These are phyloP conservation scores for Salvia hispanica DNA, from an alignment of 257 asterid species.

Conservation along the genomic window DNA sequence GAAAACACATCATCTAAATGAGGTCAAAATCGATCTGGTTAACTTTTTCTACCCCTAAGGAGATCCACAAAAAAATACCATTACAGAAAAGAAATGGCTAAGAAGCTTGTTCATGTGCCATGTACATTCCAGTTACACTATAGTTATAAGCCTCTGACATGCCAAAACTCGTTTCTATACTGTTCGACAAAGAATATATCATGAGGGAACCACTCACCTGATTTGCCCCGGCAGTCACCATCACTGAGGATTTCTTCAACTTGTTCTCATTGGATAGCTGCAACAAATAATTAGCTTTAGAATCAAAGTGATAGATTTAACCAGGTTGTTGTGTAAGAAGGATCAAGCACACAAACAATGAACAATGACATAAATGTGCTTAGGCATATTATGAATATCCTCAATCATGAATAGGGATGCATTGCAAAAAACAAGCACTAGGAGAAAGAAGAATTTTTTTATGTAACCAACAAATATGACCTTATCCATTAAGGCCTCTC, in stretches of 20 bases:
- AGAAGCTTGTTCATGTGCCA: constrained; percentile 10
- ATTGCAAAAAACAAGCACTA: constrained; percentile 14
- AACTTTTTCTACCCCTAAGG: not conserved
- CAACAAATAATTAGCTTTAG: constrained; percentile 25
- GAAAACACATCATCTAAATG: too few relatives aligned
- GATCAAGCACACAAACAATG: not conserved
- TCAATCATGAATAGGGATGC: not conserved
- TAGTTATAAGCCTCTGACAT: not conserved
- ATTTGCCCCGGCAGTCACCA: constrained; percentile 99
- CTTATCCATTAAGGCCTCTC: constrained; percentile 75
- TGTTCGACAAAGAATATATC: not conserved
- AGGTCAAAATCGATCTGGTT: not conserved
- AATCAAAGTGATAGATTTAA: not conserved
- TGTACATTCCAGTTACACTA: constrained; percentile 4
- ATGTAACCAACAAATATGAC: constrained; percentile 36
- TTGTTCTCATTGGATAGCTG: constrained; percentile 78
- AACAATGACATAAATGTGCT: constrained; percentile 13
- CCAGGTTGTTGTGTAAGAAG: too few relatives aligned
- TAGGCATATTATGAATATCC: not conserved
- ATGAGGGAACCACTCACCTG: constrained; percentile 54
- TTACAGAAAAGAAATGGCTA: not conserved
- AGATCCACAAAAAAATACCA: constrained; percentile 4
- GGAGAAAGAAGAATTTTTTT: not conserved
- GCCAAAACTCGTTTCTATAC: not conserved
- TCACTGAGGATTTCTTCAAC: constrained; percentile 76